Base-by-base conservation (phyloP, 306 rosid species). In the Prunus kanzakura region DNA sequence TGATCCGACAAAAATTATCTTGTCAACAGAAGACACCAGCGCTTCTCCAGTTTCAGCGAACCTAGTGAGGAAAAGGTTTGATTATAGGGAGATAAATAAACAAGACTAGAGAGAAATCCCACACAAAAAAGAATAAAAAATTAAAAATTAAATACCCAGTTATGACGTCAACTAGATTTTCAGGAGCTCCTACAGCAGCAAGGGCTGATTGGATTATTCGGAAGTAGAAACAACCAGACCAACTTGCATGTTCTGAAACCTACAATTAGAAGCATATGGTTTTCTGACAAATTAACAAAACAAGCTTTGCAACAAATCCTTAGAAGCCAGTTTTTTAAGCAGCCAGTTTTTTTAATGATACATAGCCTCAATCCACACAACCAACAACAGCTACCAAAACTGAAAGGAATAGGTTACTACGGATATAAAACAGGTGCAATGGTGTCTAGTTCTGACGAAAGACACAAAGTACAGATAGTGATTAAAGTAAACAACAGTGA, bases 151-250 rank as follows among this genome's bases (percentile, higher is more conserved):
- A 79, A 66, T 89, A 95, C 99, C 97, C 99, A 52, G 97, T 91
- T 73, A 95, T 87, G 75, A 92, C 87, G 51, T 95, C 97, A 82
- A 95, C 99, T 83, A 95, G 85, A 84, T 93, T 96, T 76, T 92
- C 99, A 7, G 99, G 99, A 77, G 99, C 99, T 61, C 99, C 97
- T 72, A 95, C 90, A 13, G 97, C 99, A 76, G 99, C 93, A 78
- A 95, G 97, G 64, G 99, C 99, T 71, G 99, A 93, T 76, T 95
- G 99, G 72, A 95, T 95, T 83, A 95, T 95, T 81, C 89, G 90
- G 72, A 88, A 81, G 84, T 89, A 95, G 85, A 92, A 95, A 85
- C 99, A 92, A 73, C 99, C 99, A 73, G 99, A 95, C 99, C 99
- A 95, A 86, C 96, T 91, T 82, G 99, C 97, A 84, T 91, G 89